Base-by-base conservation (phyloP, 345 rosid genomes). In the Rhizophora apiculata region DNA sequence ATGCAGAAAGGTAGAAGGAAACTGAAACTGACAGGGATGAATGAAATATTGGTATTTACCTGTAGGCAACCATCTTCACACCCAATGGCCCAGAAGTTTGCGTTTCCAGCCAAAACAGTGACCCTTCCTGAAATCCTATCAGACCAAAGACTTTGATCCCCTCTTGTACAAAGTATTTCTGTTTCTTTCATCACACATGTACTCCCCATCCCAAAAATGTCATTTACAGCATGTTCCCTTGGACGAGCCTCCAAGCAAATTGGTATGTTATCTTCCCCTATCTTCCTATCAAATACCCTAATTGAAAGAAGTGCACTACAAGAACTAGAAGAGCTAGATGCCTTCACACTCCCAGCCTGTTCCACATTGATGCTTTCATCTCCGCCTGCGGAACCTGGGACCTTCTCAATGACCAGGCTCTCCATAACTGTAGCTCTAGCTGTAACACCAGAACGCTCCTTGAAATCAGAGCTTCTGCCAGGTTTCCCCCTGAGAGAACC, bases 71-170 rank as follows among this genome's bases (percentile, higher is more conserved):
- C 99, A 79, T 92, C 97, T 78, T 96, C 98, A 68, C 96, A 90
- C 43, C 99, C 99, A 69, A 89, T 96, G 29, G 97, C 99, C 99
- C 98, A 96, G 73, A 96, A 88, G 73, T 96, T 92, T 57, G 90
- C 90, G 87, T 92, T 92, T 72, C 99, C 99, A 39, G 98, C 97
- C 74, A 96, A 81, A 76, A 92, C 98, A 21, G 98, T 90, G 68
- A 85, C 97, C 74, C 84, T 89, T 67, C 98, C 98, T 6, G 91
- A 73, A 60, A 96, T 85, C 78, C 97, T 82, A 71, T 96, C 98
- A 68, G 91, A 85, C 98, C 98, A 96, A 72, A 96, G 92, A 71
- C 79, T 89, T 74, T 87, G 83, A 67, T 81, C 82, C 68, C 91
- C 94, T 76, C 74, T 82, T 62, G 83, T 90, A 80, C 97, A 96